Evolutionary conservation across 2,329 filamentous ascomycete genomes (phyloP).

Genomic region (Fusarium multiceps): DNA sequence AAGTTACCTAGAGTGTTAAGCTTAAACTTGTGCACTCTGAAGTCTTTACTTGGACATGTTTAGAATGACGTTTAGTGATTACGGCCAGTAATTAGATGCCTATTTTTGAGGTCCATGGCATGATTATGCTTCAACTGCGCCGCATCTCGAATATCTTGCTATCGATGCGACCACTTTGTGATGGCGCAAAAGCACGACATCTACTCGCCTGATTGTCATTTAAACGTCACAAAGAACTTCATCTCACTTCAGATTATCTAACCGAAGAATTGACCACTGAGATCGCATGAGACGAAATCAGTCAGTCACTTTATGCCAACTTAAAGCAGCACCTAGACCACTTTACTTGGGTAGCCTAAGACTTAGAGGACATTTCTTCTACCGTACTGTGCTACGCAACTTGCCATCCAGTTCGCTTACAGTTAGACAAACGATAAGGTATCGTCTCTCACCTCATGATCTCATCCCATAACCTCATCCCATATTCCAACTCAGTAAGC

Average conservation of each 20-base stretch:
- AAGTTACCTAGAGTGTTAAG: conserved; percentile 25
- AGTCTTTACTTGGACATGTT: not conserved
- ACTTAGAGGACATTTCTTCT: too few relatives aligned
- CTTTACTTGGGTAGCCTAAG: too few relatives aligned
- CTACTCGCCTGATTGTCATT: not conserved
- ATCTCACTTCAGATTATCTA: too few relatives aligned
- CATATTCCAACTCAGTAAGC: not conserved
- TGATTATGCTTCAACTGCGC: not conserved
- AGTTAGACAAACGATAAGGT: not conserved
- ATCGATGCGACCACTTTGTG: not conserved
- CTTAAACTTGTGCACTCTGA: not conserved
- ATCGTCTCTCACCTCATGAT: not conserved
- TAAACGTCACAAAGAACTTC: too few relatives aligned
- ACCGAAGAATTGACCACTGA: too few relatives aligned
- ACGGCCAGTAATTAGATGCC: not conserved
- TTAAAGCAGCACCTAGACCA: too few relatives aligned
- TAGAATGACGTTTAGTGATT: too few relatives aligned
- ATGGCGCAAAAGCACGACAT: not conserved
- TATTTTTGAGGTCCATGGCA: fast-evolving
- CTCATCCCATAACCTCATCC: not conserved
- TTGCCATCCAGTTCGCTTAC: not conserved
- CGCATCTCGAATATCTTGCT: not conserved
- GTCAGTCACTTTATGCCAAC: too few relatives aligned
- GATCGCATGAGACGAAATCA: too few relatives aligned
- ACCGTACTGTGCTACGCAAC: too few relatives aligned